Base-by-base conservation (phyloP, 768 basidiomycete species). In the Terana coerulea region DNA sequence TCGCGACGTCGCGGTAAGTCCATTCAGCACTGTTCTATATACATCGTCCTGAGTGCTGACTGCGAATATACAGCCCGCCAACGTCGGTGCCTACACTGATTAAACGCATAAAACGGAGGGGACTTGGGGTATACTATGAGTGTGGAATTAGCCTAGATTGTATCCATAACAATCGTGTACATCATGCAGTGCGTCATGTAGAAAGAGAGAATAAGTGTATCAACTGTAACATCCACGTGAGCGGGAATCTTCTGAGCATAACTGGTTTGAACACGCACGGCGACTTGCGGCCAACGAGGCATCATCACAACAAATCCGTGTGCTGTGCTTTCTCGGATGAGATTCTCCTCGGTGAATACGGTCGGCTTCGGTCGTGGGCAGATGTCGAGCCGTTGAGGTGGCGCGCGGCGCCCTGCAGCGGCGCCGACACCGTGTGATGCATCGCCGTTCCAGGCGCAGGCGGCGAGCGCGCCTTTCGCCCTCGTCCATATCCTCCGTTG, bases 71-170 rank as follows among this genome's bases (percentile, higher is more conserved):
- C 56, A 92, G 91, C 86, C 90, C 50, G 91, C 91, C 41, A 90
- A 76, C 62, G 69, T 83, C 45, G 91, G 91, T 22, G 91, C 89
- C 19, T 91, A 88, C 69, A 86, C 84, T 61, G 91, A 93, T 67
- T 92, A 46, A 61, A 77, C 55, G 19, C 2, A 19, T 34, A 12
- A 15, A 34, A 33, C 19, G 34, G 30, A 1, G 17, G 19, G 11
- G 30, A 31, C 41, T 36, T 7, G 24, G 35, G 12, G 5, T 41
- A 42, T 26, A 26, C 21, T 33, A 44, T 22, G 42, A 21, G 42
- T 22, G 14, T 12, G 21, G 8, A 24, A 47, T 31, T 15, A 21
- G 34, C 17, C 6, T 49, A 36, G 43, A 33, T 17, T 19, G 30
- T 21, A 37, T 25, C 30, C 25, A 30, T 30, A 17, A 47, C 28